phyloP scores from a whole-genome alignment of 2,329 filamentous ascomycete genomes.

The Emmonsiellopsis sp. region DNA sequence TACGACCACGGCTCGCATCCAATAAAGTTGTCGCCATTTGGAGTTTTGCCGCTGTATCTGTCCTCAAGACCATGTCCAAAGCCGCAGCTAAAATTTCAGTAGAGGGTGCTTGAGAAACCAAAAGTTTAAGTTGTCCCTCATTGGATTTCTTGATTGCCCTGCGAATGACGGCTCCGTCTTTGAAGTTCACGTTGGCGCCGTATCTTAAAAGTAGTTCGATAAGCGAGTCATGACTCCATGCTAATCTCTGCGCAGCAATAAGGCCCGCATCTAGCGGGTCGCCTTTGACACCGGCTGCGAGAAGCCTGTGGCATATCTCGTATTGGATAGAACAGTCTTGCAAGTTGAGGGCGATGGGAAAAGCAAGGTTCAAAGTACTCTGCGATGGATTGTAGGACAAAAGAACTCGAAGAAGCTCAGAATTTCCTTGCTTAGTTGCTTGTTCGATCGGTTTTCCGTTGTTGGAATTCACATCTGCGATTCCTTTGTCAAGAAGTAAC shows the following conservation, averaged over 20 bases:
- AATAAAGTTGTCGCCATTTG: conserved; percentile 11
- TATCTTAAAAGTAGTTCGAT: conserved; percentile 11
- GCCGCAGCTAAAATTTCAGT: conserved; percentile 6
- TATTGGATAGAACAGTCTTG: conserved; percentile 7
- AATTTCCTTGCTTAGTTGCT: conserved; percentile 8
- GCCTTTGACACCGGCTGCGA: conserved; percentile 12
- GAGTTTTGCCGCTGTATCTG: conserved; percentile 2
- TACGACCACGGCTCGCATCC: conserved; percentile 3
- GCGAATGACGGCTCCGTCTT: conserved; percentile 10
- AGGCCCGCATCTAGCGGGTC: conserved; percentile 9
- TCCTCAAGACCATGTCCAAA: conserved; percentile 6
- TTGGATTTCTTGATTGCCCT: conserved; percentile 10
- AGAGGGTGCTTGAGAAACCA: conserved; percentile 9
- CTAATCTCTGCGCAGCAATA: conserved; percentile 6
- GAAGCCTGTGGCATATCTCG: conserved; percentile 11
- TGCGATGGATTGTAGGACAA: conserved; percentile 9
- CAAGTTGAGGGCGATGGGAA: conserved; percentile 7
- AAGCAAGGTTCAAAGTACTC: conserved; percentile 5
- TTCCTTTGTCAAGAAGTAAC: conserved; percentile 12
- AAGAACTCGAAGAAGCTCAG: conserved; percentile 9
- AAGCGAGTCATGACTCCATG: conserved; percentile 7
- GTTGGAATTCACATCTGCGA: conserved; percentile 11
- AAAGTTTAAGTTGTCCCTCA: conserved; percentile 9
- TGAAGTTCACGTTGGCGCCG: conserved; percentile 12
- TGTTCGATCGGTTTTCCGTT: conserved; percentile 8